Percentiles rank a stretch among this genome's conserved stretches.
phyloP scores from a whole-genome alignment of 768 basidiomycete species.

The Leccinum boreale region DNA sequence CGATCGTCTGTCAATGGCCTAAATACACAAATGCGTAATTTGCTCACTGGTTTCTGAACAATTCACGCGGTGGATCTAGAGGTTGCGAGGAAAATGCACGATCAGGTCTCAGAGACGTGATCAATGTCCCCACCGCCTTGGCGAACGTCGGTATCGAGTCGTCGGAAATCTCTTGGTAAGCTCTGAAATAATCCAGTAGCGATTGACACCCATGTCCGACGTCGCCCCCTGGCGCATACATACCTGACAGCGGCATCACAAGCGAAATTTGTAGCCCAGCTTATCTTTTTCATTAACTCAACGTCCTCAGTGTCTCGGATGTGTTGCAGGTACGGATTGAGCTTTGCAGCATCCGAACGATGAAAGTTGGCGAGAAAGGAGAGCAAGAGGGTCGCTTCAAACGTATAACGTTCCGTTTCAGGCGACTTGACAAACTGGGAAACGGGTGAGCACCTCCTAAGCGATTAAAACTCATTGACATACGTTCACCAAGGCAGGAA shows the following conservation, averaged over 20 bases:
- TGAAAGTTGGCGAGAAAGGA: constrained; percentile 67
- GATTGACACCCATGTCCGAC: not conserved
- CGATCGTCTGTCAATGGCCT: not conserved
- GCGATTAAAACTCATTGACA: constrained; percentile 15
- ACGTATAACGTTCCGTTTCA: constrained; percentile 53
- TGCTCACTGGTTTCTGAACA: constrained; percentile 56
- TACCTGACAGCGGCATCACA: constrained; percentile 52
- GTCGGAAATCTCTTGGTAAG: constrained; percentile 53
- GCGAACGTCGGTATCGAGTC: constrained; percentile 50
- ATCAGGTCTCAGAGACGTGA: constrained; percentile 52
- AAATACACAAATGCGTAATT: not conserved
- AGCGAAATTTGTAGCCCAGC: constrained; percentile 53
- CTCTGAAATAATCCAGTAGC: constrained; percentile 31
- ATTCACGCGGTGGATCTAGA: constrained; percentile 46
- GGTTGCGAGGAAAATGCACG: constrained; percentile 47
- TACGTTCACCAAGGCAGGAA: constrained; percentile 50
- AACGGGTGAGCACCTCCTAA: not conserved
- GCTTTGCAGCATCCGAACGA: constrained; percentile 64
- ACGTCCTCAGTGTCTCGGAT: constrained; percentile 47
- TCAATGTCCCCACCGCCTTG: constrained; percentile 49
- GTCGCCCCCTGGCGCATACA: constrained; percentile 8
- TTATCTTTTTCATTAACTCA: constrained; percentile 53
- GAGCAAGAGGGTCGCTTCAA: constrained; percentile 60
- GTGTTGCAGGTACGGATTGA: constrained; percentile 61
- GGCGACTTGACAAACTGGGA: constrained; percentile 53